Percentiles rank a stretch among this genome's conserved stretches.
phyloP scores from a whole-genome alignment of 768 basidiomycete genomes.

The Sporobolomyces roseus region DNA sequence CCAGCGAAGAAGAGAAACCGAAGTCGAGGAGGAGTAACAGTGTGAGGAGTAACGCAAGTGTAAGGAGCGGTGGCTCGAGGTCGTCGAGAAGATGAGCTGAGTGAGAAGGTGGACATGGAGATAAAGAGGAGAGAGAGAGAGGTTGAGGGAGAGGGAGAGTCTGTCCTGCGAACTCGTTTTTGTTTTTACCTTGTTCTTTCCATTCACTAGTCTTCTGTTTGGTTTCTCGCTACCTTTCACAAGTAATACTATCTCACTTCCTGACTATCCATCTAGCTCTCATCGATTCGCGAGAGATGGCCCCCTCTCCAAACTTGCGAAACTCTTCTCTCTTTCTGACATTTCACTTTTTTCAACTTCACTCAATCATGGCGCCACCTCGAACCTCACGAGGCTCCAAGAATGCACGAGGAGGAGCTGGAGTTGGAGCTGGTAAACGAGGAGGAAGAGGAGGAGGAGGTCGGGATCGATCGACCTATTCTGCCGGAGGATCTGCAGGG shows the following conservation, averaged over 20 bases:
- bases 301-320: too few species aligned
- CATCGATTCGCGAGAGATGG: too few species aligned
- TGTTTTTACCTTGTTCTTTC: too few species aligned
- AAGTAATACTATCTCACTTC: too few species aligned
- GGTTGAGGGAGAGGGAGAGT: not conserved
- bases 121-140: not conserved
- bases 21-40: not conserved
- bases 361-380: slow-evolving; percentile 1
- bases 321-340: not conserved
- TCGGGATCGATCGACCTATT: slow-evolving; percentile 18
- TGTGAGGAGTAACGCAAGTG: too few species aligned
- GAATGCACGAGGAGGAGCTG: slow-evolving; percentile 9
- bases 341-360: too few species aligned
- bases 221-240: too few species aligned
- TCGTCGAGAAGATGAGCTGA: not conserved
- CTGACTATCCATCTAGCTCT: too few species aligned
- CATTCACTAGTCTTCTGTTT: too few species aligned
- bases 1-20: not conserved
- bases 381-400: slow-evolving; percentile 1
- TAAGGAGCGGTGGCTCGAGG: not conserved
- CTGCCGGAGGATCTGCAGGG: not conserved
- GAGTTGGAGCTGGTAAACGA: slow-evolving; percentile 12
- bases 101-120: not conserved
- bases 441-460: slow-evolving; percentile 23
- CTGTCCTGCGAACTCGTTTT: not conserved